A percentile compares a stretch with the other conserved stretches of the same genome.
Evolutionary conservation across 2,329 filamentous ascomycete genomes (phyloP).

Genomic region (Cadophora sp.): DNA sequence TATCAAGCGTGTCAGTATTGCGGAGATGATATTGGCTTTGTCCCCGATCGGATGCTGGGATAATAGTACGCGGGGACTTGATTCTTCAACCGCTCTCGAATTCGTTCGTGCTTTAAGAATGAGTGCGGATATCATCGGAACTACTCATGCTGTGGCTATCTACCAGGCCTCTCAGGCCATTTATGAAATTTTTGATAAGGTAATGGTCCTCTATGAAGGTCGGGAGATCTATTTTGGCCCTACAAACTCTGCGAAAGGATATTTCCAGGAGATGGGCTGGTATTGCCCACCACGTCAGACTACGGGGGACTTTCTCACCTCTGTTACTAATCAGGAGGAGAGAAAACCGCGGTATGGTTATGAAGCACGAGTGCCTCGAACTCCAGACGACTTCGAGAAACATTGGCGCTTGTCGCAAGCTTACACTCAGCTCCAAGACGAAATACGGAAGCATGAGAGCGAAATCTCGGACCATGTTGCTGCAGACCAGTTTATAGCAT

Average conservation of each 20-base stretch:
- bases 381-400: conserved; percentile 60
- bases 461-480: too few species aligned
- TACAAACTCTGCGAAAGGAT: conserved; percentile 67
- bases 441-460: too few species aligned
- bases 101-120: conserved; percentile 73
- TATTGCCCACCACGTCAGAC: conserved; percentile 64
- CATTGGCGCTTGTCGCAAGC: conserved; percentile 56
- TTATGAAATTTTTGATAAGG: conserved; percentile 76
- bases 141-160: conserved; percentile 70
- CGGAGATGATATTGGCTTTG: conserved; percentile 69
- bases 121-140: conserved; percentile 68
- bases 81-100: conserved; percentile 75
- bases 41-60: conserved; percentile 52
- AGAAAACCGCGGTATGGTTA: conserved; percentile 62
- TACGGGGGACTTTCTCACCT: conserved; percentile 75
- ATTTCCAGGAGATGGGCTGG: conserved; percentile 75
- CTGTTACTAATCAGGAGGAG: conserved; percentile 69
- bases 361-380: conserved; percentile 62
- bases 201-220: too few species aligned
- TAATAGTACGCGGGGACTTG: conserved; percentile 69
- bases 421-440: conserved; percentile 60
- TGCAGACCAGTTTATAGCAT: too few species aligned
- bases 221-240: conserved; percentile 76
- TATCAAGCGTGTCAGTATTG: conserved; percentile 84
- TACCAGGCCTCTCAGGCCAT: conserved; percentile 76